Base-by-base conservation (phyloP, 768 basidiomycete species). In the Termitomyces heimii region DNA sequence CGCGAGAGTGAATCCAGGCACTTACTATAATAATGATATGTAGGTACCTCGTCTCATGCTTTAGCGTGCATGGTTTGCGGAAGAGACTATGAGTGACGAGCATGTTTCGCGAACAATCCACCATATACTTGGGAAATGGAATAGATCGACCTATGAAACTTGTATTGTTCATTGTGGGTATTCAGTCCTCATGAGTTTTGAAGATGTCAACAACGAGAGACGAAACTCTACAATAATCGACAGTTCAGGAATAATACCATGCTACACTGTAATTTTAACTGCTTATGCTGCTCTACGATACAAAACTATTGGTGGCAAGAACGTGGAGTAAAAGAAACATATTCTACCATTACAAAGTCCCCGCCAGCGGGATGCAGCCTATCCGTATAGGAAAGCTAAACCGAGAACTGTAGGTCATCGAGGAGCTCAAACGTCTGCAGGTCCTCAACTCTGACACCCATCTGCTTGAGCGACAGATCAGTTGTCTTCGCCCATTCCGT, bases 401-500 rank as follows among this genome's bases (percentile, higher is more conserved):
- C 18, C 24, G 16, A 50, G 13, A 37, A 16, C 9, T 50, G 49
- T 16, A 22, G 14, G 20, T 53, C 53, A 16, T 43, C 53, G 20
- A 53, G 39, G 4, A 53, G 16, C 32, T 20, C 29, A 8, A 22
- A 53, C 6, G 5, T 44, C 20, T 53, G 53, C 18, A 53, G 4
- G 20, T 53, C 42, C 20, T 53, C 40, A 16, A 18, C 24, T 34
- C 42, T 40, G 14, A 53, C 22, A 20, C 43, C 54, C 44, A 55
- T 37, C 18, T 55, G 34, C 24, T 3, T 47, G 24, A 55, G 32
- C 26, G 31, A 26, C 6, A 47, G 2, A 3, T 46, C 20, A 8
- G 54, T 45, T 14, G 54, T 45, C 34, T 55, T 47, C 8, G 35
- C 44, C 54, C 54, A 55, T 37, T 55, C 54, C 34, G 54, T 55